These are phyloP conservation scores for Trichosporon coremiiforme DNA, from an alignment of 1,284 basidiomycete genomes.

Conservation along the genomic window DNA sequence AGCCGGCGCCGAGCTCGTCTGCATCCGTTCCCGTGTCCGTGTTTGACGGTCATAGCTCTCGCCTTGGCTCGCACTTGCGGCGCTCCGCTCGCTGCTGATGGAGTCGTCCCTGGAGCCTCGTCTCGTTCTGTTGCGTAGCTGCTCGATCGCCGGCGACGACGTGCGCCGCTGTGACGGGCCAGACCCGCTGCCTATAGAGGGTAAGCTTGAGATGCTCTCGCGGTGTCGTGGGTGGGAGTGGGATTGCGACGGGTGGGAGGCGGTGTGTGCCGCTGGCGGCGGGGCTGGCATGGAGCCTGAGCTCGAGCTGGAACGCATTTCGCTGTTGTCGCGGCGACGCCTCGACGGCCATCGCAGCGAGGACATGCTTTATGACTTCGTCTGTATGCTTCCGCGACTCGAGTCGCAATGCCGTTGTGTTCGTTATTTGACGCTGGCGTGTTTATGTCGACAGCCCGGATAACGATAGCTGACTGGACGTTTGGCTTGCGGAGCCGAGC, in stretches of 20 bases:
- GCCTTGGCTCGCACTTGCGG: neutral
- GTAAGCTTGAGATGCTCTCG: constrained; percentile 3
- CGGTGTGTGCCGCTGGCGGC: constrained; percentile 11
- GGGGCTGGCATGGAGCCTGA: neutral
- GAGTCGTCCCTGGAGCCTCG: neutral
- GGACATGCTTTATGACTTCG: constrained; percentile 2
- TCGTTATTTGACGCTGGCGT: neutral
- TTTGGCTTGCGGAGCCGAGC: neutral
- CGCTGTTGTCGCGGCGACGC: constrained; percentile 10
- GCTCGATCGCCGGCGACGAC: constrained; percentile 21
- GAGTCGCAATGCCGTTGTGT: constrained; percentile 6
- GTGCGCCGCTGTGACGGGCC: neutral
- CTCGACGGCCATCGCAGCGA: constrained; percentile 11
- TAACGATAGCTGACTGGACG: constrained; percentile 13
- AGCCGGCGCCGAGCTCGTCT: constrained; percentile 19
- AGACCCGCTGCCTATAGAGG: neutral
- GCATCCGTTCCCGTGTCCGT: constrained; percentile 13
- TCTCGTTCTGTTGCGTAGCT: constrained; percentile 11
- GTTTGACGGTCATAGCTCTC: constrained; percentile 2
- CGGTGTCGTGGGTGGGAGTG: neutral
- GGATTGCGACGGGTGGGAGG: neutral
- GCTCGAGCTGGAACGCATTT: constrained; percentile 2
- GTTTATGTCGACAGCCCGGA: neutral
- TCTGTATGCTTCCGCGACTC: neutral
- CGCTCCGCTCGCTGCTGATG: neutral